Conservation (phyloP, 176 grass and related monocot genomes). For the Poa annua region DNA sequence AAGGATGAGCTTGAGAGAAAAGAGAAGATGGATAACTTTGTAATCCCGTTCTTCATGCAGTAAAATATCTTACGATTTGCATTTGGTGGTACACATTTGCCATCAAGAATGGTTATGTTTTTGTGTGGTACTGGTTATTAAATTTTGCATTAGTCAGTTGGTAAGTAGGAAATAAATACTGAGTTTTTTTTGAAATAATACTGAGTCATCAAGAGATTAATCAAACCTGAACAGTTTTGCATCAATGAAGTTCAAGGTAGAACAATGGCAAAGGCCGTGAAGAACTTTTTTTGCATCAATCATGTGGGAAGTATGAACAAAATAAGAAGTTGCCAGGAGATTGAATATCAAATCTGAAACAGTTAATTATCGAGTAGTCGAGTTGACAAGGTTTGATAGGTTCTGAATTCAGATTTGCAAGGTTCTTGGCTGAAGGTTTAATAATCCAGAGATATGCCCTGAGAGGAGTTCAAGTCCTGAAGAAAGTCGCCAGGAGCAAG, state of each 20-base stretch:
- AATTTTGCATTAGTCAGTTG: neutral
- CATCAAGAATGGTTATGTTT: neutral
- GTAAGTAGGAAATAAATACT: neutral
- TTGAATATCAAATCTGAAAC: neutral
- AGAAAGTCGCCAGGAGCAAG: too few relatives aligned
- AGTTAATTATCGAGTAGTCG: neutral
- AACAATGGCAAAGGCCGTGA: neutral
- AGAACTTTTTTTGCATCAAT: neutral
- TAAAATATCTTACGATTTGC: neutral
- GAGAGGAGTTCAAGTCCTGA: too few relatives aligned
- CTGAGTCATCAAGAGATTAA: neutral
- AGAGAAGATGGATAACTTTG: slow-evolving; percentile 63
- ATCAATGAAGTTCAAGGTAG: neutral
- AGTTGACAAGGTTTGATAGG: too few relatives aligned
- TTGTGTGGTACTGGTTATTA: neutral
- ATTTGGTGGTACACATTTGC: neutral
- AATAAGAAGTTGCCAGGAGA: neutral
- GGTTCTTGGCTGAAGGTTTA: too few relatives aligned
- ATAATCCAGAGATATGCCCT: too few relatives aligned
- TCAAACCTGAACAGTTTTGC: neutral
- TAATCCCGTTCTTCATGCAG: slow-evolving; percentile 67
- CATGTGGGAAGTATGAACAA: neutral
- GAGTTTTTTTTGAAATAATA: too few relatives aligned
- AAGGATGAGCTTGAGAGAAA: slow-evolving; percentile 58
- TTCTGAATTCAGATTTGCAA: too few relatives aligned